phyloP scores from a whole-genome alignment of 257 asterid species.

The Nyctanthes arbortristis region DNA sequence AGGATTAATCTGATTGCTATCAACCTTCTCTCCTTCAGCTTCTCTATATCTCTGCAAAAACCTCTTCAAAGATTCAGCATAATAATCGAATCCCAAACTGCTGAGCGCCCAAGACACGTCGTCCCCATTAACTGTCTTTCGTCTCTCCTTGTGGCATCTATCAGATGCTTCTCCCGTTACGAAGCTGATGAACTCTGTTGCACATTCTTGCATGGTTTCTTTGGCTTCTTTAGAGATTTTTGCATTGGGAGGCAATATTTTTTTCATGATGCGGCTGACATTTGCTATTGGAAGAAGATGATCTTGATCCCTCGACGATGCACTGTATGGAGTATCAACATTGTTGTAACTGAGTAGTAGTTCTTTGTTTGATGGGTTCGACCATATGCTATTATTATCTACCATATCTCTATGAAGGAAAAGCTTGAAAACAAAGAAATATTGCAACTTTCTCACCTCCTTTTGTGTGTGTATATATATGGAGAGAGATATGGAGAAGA shows the following conservation, averaged over 20 bases:
- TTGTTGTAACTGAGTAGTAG: not conserved
- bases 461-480: not conserved
- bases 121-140: slow-evolving; percentile 60
- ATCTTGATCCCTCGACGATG: slow-evolving; percentile 39
- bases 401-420: not conserved
- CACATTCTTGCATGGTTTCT: slow-evolving; percentile 65
- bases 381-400: not conserved
- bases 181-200: slow-evolving; percentile 61
- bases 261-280: slow-evolving; percentile 60
- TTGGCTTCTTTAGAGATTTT: slow-evolving; percentile 57
- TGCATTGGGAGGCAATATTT: slow-evolving; percentile 56
- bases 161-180: slow-evolving; percentile 64
- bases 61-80: slow-evolving; percentile 37
- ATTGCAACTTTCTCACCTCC: not conserved
- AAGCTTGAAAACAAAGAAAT: not conserved
- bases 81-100: slow-evolving; percentile 53
- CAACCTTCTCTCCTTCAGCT: slow-evolving; percentile 47
- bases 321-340: not conserved
- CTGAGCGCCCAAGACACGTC: slow-evolving; percentile 55
- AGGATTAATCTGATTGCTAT: slow-evolving; percentile 31
- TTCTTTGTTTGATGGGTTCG: not conserved
- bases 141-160: slow-evolving; percentile 49
- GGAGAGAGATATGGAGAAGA: not conserved
- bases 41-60: slow-evolving; percentile 43
- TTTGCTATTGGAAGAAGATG: slow-evolving; percentile 59